Conservation (phyloP, 1,284 basidiomycete genomes). For the Irpex sp. region DNA sequence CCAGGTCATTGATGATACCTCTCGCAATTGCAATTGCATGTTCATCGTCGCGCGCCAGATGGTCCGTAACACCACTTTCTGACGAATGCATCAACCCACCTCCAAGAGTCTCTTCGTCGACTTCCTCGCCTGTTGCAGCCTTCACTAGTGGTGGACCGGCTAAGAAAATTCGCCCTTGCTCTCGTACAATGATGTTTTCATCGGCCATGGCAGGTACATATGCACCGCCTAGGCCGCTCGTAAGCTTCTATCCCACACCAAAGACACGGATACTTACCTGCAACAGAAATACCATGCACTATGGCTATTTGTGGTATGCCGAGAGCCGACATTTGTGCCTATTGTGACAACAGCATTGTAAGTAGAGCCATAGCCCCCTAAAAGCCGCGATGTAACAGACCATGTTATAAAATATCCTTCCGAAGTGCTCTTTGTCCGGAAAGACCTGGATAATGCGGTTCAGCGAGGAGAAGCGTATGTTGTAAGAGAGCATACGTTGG, state of each 20-base stretch:
- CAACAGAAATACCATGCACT: conserved; percentile 93
- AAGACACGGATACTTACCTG: conserved; percentile 40
- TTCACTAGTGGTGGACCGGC: conserved; percentile 95
- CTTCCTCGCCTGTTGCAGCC: conserved; percentile 91
- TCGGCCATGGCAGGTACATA: conserved; percentile 98
- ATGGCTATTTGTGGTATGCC: conserved; percentile 91
- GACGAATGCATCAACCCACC: conserved; percentile 93
- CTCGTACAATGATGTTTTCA: conserved; percentile 91
- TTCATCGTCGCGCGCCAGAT: conserved; percentile 85
- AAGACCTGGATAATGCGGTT: conserved; percentile 46
- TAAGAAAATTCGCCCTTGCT: conserved; percentile 94
- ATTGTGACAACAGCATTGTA: background rate
- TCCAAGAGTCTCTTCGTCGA: conserved; percentile 91
- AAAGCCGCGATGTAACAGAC: conserved; percentile 34
- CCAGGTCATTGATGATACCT: conserved; percentile 79
- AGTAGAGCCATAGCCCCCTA: background rate
- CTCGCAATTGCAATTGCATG: conserved; percentile 87
- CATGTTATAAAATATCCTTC: conserved; percentile 97
- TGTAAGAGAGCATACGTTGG: conserved; percentile 55
- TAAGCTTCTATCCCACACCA: conserved; percentile 1
- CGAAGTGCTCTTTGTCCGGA: conserved; percentile 91
- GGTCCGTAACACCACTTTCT: conserved; percentile 92
- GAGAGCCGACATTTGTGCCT: conserved; percentile 89
- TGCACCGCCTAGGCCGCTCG: conserved; percentile 61
- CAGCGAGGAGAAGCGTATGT: background rate